These are phyloP conservation scores for Salix suchowensis DNA, from an alignment of 345 rosid genomes.

Conservation along the genomic window DNA sequence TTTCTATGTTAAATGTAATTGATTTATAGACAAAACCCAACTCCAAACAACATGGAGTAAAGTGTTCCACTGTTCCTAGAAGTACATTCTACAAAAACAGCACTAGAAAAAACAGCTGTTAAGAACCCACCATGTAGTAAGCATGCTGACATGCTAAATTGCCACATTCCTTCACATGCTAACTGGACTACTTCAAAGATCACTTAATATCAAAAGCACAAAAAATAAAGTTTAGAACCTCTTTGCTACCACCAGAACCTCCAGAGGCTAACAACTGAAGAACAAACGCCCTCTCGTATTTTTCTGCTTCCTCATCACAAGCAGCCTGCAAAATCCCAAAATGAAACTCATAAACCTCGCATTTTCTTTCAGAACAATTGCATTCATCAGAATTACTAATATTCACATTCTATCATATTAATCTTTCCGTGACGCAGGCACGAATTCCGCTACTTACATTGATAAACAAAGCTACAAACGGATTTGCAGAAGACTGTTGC, in stretches of 20 bases:
- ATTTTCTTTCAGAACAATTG: background rate
- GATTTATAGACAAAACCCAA: background rate
- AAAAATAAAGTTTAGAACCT: conserved; percentile 42
- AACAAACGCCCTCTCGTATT: conserved; percentile 74
- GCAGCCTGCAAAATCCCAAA: conserved; percentile 52
- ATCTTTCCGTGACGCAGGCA: background rate
- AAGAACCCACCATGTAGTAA: background rate
- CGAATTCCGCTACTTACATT: conserved; percentile 31
- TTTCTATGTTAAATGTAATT: background rate
- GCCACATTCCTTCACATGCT: background rate
- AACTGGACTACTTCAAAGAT: background rate
- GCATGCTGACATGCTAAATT: background rate
- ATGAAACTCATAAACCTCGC: background rate
- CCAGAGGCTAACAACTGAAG: conserved; percentile 63
- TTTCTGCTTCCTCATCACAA: conserved; percentile 65
- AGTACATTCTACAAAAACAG: background rate
- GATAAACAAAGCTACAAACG: conserved; percentile 53
- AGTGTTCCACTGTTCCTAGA: background rate
- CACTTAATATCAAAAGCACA: background rate
- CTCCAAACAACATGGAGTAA: background rate
- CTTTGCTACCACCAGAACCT: conserved; percentile 41
- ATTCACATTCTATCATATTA: background rate
- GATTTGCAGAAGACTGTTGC: conserved; percentile 48
- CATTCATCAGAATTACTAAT: background rate
- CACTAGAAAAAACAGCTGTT: background rate